A percentile compares a stretch with the other conserved stretches of the same genome.
Evolutionary conservation across 2,329 filamentous ascomycete species (phyloP).

Genomic region (Teratosphaeria viscida): DNA sequence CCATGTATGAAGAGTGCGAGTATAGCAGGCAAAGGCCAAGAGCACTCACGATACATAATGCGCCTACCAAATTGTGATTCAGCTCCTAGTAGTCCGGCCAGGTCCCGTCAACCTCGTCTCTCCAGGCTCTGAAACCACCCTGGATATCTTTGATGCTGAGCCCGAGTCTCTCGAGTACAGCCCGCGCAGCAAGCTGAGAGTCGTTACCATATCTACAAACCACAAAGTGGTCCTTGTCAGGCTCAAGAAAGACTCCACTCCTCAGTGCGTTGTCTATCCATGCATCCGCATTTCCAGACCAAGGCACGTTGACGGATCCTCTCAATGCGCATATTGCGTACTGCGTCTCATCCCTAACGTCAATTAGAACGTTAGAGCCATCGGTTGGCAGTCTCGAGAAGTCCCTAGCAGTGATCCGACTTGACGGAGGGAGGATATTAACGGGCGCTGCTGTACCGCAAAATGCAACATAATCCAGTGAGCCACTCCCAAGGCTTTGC

Average conservation of each 20-base stretch:
- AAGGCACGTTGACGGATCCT: conserved; percentile 66
- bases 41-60: no score
- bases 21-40: no score
- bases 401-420: conserved; percentile 56
- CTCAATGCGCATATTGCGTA: conserved; percentile 69
- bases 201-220: conserved; percentile 70
- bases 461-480: conserved; percentile 75
- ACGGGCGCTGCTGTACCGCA: conserved; percentile 56
- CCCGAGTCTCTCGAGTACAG: conserved; percentile 52
- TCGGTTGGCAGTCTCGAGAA: conserved; percentile 37
- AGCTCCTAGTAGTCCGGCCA: conserved; percentile 45
- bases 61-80: not conserved
- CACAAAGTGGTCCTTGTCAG: conserved; percentile 40
- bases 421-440: conserved; percentile 47
- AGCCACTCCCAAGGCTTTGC: conserved; percentile 51
- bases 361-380: conserved; percentile 53
- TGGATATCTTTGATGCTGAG: conserved; percentile 59
- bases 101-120: conserved; percentile 49
- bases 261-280: conserved; percentile 20
- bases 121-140: conserved; percentile 66
- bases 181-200: conserved; percentile 59
- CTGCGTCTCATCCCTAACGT: conserved; percentile 76
- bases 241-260: conserved; percentile 22
- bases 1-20: not conserved
- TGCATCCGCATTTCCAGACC: conserved; percentile 41